phyloP scores from a whole-genome alignment of 192 early-diverging fungal genomes.

The Backusella mclennaniae region DNA sequence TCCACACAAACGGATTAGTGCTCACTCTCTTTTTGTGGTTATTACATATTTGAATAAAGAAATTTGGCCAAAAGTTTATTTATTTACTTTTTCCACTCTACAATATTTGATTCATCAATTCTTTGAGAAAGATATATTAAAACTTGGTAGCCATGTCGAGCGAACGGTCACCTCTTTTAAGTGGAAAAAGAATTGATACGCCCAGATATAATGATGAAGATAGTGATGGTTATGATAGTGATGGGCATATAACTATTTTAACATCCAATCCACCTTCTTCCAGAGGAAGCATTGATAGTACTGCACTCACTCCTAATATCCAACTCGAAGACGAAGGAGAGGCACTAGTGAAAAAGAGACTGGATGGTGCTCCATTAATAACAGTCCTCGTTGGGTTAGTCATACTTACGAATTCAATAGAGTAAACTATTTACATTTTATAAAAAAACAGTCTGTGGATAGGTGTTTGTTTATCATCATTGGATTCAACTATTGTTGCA shows the following conservation, averaged over 20 bases:
- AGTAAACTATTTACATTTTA: not conserved
- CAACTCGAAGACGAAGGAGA: not conserved
- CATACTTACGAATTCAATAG: not conserved
- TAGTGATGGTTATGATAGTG: not conserved
- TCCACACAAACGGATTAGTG: no score
- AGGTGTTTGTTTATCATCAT: slow-evolving; percentile 29
- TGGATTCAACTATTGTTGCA: slow-evolving; percentile 35
- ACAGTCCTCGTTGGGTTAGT: slow-evolving; percentile 18
- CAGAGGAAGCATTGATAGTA: not conserved
- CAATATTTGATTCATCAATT: not conserved
- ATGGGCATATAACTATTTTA: not conserved
- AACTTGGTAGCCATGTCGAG: not conserved
- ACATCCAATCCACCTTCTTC: not conserved
- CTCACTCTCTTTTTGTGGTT: no score
- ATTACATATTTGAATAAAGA: no score
- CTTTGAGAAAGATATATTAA: not conserved
- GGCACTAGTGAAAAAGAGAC: slow-evolving; percentile 6
- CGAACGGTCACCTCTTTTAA: not conserved
- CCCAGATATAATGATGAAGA: not conserved
- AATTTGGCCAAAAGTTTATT: no score
- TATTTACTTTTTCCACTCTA: not conserved
- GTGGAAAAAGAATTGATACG: not conserved
- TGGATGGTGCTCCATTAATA: slow-evolving; percentile 15
- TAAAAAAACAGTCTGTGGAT: slow-evolving; percentile 24
- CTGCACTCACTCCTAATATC: not conserved